Conservation (phyloP, 441 rosid genomes). For the Geranium incanum region DNA sequence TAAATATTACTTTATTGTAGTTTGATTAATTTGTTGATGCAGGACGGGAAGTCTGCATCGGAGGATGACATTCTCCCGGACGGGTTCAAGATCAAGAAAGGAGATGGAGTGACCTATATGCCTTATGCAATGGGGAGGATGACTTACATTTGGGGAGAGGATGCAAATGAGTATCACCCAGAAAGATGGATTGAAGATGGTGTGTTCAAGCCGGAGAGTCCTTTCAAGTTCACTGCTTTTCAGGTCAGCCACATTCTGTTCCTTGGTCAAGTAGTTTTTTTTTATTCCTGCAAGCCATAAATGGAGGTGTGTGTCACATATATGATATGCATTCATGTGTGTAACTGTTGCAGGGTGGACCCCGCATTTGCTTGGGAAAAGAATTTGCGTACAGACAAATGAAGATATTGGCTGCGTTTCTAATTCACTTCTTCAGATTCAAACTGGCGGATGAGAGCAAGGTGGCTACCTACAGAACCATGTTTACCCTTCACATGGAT, state of each 20-base stretch:
- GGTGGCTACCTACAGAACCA: constrained; percentile 28
- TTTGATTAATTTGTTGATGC: neutral
- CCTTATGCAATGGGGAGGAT: constrained; percentile 48
- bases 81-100: constrained; percentile 36
- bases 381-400: constrained; percentile 39
- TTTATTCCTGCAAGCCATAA: neutral
- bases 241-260: constrained; percentile 25
- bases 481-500: constrained; percentile 41
- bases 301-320: neutral
- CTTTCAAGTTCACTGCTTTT: constrained; percentile 44
- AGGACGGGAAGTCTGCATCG: constrained; percentile 38
- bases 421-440: constrained; percentile 31
- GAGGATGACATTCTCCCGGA: constrained; percentile 35
- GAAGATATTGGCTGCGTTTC: constrained; percentile 33
- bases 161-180: constrained; percentile 35
- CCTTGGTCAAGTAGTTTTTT: neutral
- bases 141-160: constrained; percentile 37
- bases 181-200: constrained; percentile 39
- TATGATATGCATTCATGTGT: neutral
- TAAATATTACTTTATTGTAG: neutral
- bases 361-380: constrained; percentile 35
- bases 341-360: constrained; percentile 25
- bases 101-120: constrained; percentile 29
- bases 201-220: constrained; percentile 28
- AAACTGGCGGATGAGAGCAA: constrained; percentile 24